Evolutionary conservation across 106 monocot genomes (phyloP).

Genomic region (Dioscorea zingiberensis): DNA sequence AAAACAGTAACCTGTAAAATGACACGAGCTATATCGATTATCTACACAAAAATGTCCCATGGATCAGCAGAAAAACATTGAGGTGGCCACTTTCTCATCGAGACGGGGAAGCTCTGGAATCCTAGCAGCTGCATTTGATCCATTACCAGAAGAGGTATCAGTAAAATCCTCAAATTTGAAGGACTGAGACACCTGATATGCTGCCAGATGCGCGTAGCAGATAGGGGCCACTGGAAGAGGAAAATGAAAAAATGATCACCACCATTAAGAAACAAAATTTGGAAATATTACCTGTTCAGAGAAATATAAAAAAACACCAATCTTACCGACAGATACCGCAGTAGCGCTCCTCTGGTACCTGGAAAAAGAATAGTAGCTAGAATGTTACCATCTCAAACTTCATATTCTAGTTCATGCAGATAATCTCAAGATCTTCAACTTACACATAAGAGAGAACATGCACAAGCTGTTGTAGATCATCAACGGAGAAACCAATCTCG

Average conservation of each 20-base stretch:
- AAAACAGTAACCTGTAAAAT: no score
- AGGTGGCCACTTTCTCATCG: constrained; percentile 46
- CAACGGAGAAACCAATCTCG: constrained; percentile 64
- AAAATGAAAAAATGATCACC: neutral
- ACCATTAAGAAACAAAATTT: neutral
- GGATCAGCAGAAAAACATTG: constrained; percentile 80
- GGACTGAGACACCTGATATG: constrained; percentile 62
- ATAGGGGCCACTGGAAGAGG: constrained; percentile 62
- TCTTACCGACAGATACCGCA: constrained; percentile 61
- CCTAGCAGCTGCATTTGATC: neutral
- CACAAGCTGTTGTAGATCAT: constrained; percentile 67
- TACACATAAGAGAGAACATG: constrained; percentile 83
- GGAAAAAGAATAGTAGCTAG: neutral
- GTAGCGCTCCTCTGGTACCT: constrained; percentile 78
- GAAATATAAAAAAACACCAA: constrained; percentile 1
- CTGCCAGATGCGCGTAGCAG: constrained; percentile 79
- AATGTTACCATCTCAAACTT: neutral
- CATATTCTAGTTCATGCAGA: neutral
- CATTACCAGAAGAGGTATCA: constrained; percentile 40
- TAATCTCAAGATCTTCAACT: constrained; percentile 6
- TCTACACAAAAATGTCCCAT: no score
- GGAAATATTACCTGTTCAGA: no score
- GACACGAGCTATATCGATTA: no score
- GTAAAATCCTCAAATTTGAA: constrained; percentile 54
- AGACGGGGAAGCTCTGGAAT: constrained; percentile 54